Evolutionary conservation across 306 rosid species (phyloP).

Genomic region (Trifolium fragiferum): DNA sequence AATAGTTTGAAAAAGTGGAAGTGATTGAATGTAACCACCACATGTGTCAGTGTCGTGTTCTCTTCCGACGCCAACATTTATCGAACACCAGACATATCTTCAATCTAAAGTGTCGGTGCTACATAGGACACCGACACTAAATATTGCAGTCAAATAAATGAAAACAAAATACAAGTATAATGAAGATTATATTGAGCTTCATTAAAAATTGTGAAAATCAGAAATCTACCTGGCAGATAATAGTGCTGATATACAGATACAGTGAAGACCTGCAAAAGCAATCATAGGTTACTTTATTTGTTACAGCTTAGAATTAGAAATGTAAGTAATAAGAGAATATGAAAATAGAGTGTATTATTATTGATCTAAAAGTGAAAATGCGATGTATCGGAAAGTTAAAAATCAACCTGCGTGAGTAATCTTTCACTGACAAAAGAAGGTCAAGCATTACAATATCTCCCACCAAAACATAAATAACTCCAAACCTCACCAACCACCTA

Average conservation of each 20-base stretch:
- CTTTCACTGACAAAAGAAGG: constrained; percentile 63
- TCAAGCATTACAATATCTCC: constrained; percentile 74
- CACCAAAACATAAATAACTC: constrained; percentile 76
- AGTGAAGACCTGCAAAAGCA: constrained; percentile 60
- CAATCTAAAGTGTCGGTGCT: background rate
- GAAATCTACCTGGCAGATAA: constrained; percentile 65
- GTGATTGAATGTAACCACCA: background rate
- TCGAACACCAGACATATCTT: background rate
- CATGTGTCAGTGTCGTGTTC: background rate
- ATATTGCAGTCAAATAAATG: background rate
- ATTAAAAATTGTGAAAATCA: background rate
- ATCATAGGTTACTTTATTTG: background rate
- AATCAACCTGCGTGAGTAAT: constrained; percentile 64
- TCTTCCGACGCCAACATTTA: background rate
- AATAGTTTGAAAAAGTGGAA: background rate
- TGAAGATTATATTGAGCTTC: constrained; percentile 9
- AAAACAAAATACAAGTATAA: constrained; percentile 10
- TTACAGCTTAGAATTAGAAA: background rate
- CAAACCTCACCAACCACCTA: constrained; percentile 82
- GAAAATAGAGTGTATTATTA: too few species aligned
- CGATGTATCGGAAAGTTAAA: constrained; percentile 28
- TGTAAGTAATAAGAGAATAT: too few species aligned
- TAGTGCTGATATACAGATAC: constrained; percentile 53
- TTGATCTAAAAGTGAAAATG: constrained; percentile 8
- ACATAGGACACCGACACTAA: background rate